Conservation (phyloP, 768 basidiomycete genomes). For the Jaapia argillacea region DNA sequence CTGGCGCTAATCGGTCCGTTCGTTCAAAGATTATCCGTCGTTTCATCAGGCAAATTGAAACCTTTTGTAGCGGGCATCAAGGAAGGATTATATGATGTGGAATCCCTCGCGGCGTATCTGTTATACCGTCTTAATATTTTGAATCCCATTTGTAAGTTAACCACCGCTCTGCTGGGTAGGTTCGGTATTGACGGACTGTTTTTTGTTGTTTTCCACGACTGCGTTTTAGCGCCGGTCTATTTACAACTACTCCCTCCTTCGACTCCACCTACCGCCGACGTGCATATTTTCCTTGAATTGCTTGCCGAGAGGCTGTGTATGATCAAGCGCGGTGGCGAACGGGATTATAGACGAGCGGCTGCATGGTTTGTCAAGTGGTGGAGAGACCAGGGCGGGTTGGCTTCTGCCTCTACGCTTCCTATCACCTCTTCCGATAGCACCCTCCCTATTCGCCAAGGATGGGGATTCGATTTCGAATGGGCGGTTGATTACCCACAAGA, state of each 20-base stretch:
- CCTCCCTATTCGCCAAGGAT: conserved; percentile 38
- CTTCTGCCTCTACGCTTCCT: conserved; percentile 37
- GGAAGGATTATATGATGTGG: conserved; percentile 80
- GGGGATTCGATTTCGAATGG: conserved; percentile 87
- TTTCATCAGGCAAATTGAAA: not conserved
- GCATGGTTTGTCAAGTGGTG: conserved; percentile 83
- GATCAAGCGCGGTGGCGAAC: conserved; percentile 64
- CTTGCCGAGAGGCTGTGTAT: conserved; percentile 77
- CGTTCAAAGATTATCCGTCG: not conserved
- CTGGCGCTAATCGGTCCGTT: conserved; percentile 85
- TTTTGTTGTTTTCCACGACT: too few relatives aligned
- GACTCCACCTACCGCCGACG: conserved; percentile 46
- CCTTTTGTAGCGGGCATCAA: conserved; percentile 74
- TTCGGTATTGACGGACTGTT: conserved; percentile 1
- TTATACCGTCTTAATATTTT: conserved; percentile 76
- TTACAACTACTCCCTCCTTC: conserved; percentile 47
- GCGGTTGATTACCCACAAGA: conserved; percentile 10
- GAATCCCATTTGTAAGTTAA: conserved; percentile 53
- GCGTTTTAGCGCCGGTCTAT: conserved; percentile 67
- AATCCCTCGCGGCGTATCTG: conserved; percentile 79
- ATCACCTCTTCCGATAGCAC: conserved; percentile 7
- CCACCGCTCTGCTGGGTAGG: conserved; percentile 1
- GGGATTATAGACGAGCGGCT: conserved; percentile 64
- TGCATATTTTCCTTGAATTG: conserved; percentile 54
- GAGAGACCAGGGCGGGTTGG: conserved; percentile 62